A percentile compares a stretch with the other conserved stretches of the same genome.
Evolutionary conservation across 1,284 basidiomycete genomes (phyloP).

Genomic region (Pisolithus thermaeus): DNA sequence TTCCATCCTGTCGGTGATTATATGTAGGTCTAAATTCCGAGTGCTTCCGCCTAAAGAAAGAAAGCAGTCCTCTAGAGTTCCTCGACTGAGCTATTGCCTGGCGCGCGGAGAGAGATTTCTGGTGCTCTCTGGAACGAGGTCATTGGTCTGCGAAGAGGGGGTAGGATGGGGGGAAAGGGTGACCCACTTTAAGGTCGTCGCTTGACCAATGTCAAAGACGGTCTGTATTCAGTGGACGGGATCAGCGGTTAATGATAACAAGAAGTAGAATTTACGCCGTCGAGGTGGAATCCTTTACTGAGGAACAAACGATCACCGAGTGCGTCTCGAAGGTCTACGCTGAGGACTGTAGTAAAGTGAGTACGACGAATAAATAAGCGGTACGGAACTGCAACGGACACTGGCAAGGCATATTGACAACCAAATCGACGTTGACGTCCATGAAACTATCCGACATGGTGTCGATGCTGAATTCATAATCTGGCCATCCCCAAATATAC

Average conservation of each 20-base stretch:
- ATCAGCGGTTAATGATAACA: background rate
- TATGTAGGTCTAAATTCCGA: conserved; percentile 64
- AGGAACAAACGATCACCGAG: conserved; percentile 89
- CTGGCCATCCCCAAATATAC: conserved; percentile 89
- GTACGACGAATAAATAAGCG: background rate
- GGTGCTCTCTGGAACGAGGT: conserved; percentile 44
- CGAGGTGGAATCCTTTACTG: conserved; percentile 78
- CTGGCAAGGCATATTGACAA: conserved; percentile 88
- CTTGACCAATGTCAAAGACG: conserved; percentile 79
- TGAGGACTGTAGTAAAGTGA: conserved; percentile 50
- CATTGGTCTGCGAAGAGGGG: too few relatives aligned
- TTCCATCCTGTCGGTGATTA: conserved; percentile 58
- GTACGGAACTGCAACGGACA: conserved; percentile 51
- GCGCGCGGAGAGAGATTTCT: conserved; percentile 58
- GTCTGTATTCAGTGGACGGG: conserved; percentile 41
- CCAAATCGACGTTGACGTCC: conserved; percentile 84
- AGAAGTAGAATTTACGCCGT: conserved; percentile 56
- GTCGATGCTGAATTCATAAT: conserved; percentile 83
- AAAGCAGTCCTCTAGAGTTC: conserved; percentile 64
- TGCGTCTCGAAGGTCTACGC: conserved; percentile 87
- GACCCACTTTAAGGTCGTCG: conserved; percentile 62
- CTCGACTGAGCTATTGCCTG: conserved; percentile 67
- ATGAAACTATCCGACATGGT: conserved; percentile 54
- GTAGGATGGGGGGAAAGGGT: too few relatives aligned
- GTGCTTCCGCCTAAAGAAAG: conserved; percentile 42